Evolutionary conservation across 768 basidiomycete genomes (phyloP).

Genomic region (Hygrophorus pudorinus): DNA sequence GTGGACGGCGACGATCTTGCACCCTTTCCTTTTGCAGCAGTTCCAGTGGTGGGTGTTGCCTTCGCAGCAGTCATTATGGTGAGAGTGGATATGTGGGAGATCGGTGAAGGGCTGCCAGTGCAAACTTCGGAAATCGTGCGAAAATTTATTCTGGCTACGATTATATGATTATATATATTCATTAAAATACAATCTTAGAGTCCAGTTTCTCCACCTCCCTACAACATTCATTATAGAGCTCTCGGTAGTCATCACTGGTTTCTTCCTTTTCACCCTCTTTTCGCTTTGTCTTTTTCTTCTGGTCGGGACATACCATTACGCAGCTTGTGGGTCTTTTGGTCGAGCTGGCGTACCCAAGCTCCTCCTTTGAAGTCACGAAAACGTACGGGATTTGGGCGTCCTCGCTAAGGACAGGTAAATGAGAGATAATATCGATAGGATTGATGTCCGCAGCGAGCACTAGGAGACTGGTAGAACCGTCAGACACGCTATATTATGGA

Average conservation of each 20-base stretch:
- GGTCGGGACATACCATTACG: conserved; percentile 85
- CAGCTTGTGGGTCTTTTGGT: conserved; percentile 98
- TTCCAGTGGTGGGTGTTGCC: conserved; percentile 37
- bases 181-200: conserved; percentile 55
- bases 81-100: conserved; percentile 13
- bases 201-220: conserved; percentile 80
- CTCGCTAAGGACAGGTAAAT: conserved; percentile 89
- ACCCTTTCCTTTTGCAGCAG: conserved; percentile 29
- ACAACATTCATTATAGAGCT: conserved; percentile 78
- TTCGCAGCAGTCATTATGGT: conserved; percentile 40
- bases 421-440: conserved; percentile 97
- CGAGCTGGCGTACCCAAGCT: conserved; percentile 88
- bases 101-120: conserved; percentile 13
- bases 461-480: conserved; percentile 49
- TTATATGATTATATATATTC: background rate
- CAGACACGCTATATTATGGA: conserved; percentile 2
- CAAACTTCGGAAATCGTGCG: conserved; percentile 14
- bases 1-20: conserved; percentile 34
- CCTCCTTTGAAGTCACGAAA: conserved; percentile 88
- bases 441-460: conserved; percentile 95
- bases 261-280: conserved; percentile 51
- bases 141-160: background rate
- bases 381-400: conserved; percentile 88
- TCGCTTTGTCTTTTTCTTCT: conserved; percentile 59
- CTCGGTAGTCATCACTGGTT: conserved; percentile 77